Conservation (phyloP, 805 yeast genomes). For the Saccharomycopsis synnaedendra region DNA sequence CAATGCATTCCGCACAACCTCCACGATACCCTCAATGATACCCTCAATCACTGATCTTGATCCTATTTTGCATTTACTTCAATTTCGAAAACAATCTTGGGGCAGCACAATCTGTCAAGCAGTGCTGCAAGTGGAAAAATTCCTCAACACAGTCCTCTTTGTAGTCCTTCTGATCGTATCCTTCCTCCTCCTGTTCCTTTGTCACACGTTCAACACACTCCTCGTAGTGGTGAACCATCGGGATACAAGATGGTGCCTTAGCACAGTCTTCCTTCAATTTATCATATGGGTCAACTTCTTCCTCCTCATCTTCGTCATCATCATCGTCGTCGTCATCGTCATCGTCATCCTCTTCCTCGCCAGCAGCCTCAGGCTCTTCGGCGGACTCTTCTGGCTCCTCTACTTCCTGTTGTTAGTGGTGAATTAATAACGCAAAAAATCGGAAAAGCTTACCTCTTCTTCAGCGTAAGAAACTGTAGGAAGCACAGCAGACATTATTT, state of each 20-base stretch:
- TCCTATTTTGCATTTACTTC: slow-evolving; percentile 34
- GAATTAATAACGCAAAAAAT: not conserved
- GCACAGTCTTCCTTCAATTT: slow-evolving; percentile 58
- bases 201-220: slow-evolving; percentile 96
- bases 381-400: slow-evolving; percentile 20
- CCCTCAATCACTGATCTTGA: no score
- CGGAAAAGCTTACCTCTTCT: not conserved
- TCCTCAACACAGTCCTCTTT: slow-evolving; percentile 98
- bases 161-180: slow-evolving; percentile 64
- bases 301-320: slow-evolving; percentile 61
- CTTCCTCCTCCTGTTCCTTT: slow-evolving; percentile 74
- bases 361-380: slow-evolving; percentile 8
- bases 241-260: slow-evolving; percentile 54
- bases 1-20: no score
- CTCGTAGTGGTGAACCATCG: slow-evolving; percentile 76
- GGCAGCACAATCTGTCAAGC: slow-evolving; percentile 83
- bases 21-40: no score
- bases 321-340: slow-evolving; percentile 44
- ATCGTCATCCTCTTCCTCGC: slow-evolving; percentile 23
- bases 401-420: slow-evolving; percentile 19
- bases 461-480: slow-evolving; percentile 38
- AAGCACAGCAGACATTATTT: slow-evolving; percentile 33
- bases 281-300: slow-evolving; percentile 55
- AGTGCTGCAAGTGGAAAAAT: slow-evolving; percentile 93
- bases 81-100: slow-evolving; percentile 82